Evolutionary conservation across 2,329 filamentous ascomycete species (phyloP).

Genomic region (Myriosclerotinia duriaeana): DNA sequence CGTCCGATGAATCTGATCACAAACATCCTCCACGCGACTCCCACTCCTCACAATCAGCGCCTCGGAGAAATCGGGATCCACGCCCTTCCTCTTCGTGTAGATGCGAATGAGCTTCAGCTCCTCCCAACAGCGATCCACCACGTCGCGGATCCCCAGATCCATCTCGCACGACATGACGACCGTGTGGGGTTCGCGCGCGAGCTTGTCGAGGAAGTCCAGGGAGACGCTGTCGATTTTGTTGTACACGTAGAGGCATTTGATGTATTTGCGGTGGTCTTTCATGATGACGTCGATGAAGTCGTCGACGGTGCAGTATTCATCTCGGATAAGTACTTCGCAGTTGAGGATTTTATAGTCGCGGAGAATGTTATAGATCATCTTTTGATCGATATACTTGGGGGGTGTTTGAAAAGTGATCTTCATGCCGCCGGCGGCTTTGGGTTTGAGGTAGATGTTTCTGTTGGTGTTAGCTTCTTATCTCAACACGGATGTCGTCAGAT

Average conservation of each 20-base stretch:
- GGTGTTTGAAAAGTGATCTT: conserved; percentile 94
- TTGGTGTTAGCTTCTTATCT: background rate
- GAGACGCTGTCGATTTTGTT: conserved; percentile 98
- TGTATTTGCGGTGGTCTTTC: conserved; percentile 98
- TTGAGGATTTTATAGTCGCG: conserved; percentile 99
- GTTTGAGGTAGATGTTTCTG: conserved; percentile 95
- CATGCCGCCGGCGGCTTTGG: conserved; percentile 95
- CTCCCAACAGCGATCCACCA: conserved; percentile 92
- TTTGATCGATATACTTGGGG: conserved; percentile 90
- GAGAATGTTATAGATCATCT: conserved; percentile 96
- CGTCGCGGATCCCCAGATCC: conserved; percentile 88
- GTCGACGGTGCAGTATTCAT: conserved; percentile 93
- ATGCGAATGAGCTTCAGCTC: conserved; percentile 86
- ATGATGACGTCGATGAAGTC: conserved; percentile 99
- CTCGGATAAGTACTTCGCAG: conserved; percentile 90
- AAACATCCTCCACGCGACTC: conserved; percentile 93
- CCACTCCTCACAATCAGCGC: conserved; percentile 88
- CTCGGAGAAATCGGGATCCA: conserved; percentile 85
- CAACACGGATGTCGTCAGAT: background rate
- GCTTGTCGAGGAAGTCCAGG: conserved; percentile 86
- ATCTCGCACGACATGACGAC: conserved; percentile 98
- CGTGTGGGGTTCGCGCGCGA: conserved; percentile 90
- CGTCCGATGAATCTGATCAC: conserved; percentile 88
- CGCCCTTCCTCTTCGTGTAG: conserved; percentile 95
- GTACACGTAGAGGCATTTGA: conserved; percentile 92